Evolutionary conservation across 2,329 filamentous ascomycete species (phyloP).

Genomic region (Thielaviopsis populi): DNA sequence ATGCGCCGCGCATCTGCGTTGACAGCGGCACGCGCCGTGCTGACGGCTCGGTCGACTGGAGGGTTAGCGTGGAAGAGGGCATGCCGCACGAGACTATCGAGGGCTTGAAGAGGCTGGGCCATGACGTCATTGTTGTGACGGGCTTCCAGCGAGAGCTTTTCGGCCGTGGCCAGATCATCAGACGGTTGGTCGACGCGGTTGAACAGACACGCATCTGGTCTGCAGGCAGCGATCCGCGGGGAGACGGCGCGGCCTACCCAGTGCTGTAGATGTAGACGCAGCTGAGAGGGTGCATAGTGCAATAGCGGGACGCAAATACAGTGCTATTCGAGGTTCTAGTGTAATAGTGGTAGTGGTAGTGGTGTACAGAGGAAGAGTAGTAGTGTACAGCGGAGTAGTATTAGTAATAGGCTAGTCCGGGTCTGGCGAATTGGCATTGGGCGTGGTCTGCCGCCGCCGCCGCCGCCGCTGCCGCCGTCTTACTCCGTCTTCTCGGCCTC

Average conservation of each 20-base stretch:
- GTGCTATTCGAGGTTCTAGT: constrained; percentile 8
- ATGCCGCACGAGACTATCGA: constrained; percentile 54
- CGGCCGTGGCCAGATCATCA: constrained; percentile 75
- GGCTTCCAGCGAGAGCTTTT: constrained; percentile 56
- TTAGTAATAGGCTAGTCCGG: not conserved
- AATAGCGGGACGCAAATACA: not conserved
- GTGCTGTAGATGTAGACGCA: constrained; percentile 19
- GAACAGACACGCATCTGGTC: constrained; percentile 66
- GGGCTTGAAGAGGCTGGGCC: constrained; percentile 54
- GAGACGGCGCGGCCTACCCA: constrained; percentile 58
- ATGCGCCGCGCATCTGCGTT: constrained; percentile 83
- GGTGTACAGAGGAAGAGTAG: not conserved
- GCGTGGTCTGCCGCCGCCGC: not conserved
- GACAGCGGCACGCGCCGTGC: constrained; percentile 53
- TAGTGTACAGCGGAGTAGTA: constrained; percentile 18
- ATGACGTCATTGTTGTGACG: constrained; percentile 53
- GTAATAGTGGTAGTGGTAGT: constrained; percentile 17
- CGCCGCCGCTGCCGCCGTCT: constrained; percentile 21
- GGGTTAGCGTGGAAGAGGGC: constrained; percentile 70
- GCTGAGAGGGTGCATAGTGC: not conserved
- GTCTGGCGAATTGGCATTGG: not conserved
- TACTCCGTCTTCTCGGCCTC: constrained; percentile 22
- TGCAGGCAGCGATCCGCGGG: constrained; percentile 74
- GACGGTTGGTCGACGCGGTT: constrained; percentile 52
- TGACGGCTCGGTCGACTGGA: constrained; percentile 42